Conservation (phyloP, 1,139 yeast genomes). For the Torulaspora pretoriensis region DNA sequence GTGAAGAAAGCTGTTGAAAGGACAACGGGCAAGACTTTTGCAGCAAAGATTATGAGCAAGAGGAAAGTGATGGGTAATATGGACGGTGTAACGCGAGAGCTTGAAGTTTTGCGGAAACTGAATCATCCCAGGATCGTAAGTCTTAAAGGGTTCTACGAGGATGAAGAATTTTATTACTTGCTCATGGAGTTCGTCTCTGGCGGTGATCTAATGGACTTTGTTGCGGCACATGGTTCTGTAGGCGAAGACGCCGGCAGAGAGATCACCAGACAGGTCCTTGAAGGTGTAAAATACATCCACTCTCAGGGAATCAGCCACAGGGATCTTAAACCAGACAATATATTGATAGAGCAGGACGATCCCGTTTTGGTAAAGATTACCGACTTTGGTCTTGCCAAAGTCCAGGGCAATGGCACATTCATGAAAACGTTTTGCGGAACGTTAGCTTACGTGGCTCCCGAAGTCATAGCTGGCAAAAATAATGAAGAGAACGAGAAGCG, state of each 20-base stretch:
- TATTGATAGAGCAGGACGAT: conserved; percentile 82
- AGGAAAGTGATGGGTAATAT: conserved; percentile 75
- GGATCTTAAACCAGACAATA: conserved; percentile 90
- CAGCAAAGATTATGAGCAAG: conserved; percentile 84
- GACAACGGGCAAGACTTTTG: conserved; percentile 75
- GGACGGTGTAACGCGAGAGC: conserved; percentile 80
- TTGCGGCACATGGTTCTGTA: conserved; percentile 84
- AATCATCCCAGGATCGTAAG: conserved; percentile 83
- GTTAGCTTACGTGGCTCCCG: conserved; percentile 90
- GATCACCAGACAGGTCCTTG: conserved; percentile 74
- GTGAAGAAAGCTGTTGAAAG: conserved; percentile 89
- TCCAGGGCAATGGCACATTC: conserved; percentile 69
- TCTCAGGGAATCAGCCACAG: conserved; percentile 86
- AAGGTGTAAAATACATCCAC: conserved; percentile 85
- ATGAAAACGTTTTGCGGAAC: conserved; percentile 91
- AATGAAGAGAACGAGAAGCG: conserved; percentile 31
- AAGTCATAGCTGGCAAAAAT: conserved; percentile 71
- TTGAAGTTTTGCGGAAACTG: conserved; percentile 68
- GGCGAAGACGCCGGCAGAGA: conserved; percentile 89
- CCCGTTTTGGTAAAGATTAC: conserved; percentile 88
- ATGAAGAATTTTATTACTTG: conserved; percentile 69
- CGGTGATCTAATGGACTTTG: conserved; percentile 96
- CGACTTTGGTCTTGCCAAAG: conserved; percentile 87
- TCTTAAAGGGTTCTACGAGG: conserved; percentile 81
- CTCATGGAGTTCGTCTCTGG: conserved; percentile 96